phyloP scores from a whole-genome alignment of 805 yeast species.

The Yamadazyma takamatsuzukensis region DNA sequence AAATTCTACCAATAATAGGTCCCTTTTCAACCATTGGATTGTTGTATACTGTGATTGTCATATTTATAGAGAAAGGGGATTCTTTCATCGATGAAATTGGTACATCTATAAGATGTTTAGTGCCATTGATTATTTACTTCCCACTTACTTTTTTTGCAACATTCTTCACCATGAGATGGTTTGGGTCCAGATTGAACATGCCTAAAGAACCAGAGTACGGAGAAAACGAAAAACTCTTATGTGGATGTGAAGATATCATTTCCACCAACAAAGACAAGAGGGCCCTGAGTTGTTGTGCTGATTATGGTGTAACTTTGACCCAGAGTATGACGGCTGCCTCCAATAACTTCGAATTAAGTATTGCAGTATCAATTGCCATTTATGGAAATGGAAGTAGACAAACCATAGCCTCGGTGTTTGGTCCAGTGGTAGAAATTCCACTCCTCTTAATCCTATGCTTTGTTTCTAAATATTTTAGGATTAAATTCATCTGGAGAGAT shows the following conservation, averaged over 20 bases:
- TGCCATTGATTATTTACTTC: slow-evolving; percentile 49
- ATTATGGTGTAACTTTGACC: slow-evolving; percentile 40
- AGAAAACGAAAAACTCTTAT: slow-evolving; percentile 14
- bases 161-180: slow-evolving; percentile 26
- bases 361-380: slow-evolving; percentile 50
- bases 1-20: slow-evolving; percentile 36
- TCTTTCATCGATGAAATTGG: slow-evolving; percentile 46
- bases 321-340: slow-evolving; percentile 58
- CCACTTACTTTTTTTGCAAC: slow-evolving; percentile 45
- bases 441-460: slow-evolving; percentile 38
- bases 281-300: slow-evolving; percentile 31
- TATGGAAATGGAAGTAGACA: slow-evolving; percentile 51
- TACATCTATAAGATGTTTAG: slow-evolving; percentile 46
- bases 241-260: slow-evolving; percentile 39
- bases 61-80: slow-evolving; percentile 50
- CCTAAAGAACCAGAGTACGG: slow-evolving; percentile 6
- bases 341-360: slow-evolving; percentile 54
- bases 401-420: slow-evolving; percentile 58
- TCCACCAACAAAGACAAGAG: slow-evolving; percentile 12
- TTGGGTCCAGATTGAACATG: slow-evolving; percentile 10
- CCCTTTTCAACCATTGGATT: slow-evolving; percentile 53
- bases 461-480: slow-evolving; percentile 31
- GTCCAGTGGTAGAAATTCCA: slow-evolving; percentile 59
- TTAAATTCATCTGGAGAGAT: slow-evolving; percentile 25
- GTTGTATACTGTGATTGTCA: slow-evolving; percentile 48